Evolutionary conservation across 2,329 filamentous ascomycete species (phyloP).

Genomic region (Zasmidium cellare): DNA sequence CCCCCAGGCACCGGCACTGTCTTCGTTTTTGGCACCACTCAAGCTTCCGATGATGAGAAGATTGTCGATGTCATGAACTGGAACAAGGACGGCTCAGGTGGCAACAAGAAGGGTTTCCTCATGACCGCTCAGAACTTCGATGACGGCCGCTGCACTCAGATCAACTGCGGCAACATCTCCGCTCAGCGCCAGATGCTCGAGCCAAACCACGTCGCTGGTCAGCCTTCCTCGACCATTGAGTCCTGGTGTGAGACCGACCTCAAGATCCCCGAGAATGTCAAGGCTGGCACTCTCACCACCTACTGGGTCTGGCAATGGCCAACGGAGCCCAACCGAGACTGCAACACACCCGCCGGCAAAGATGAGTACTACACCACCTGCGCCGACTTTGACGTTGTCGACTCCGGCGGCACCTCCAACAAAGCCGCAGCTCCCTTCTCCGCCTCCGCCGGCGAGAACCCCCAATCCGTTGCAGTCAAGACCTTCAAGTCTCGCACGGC

Average conservation of each 20-base stretch:
- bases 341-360: constrained; percentile 47
- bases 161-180: constrained; percentile 63
- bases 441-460: constrained; percentile 37
- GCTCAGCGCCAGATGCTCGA: constrained; percentile 58
- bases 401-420: constrained; percentile 32
- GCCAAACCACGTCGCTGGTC: constrained; percentile 56
- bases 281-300: constrained; percentile 69
- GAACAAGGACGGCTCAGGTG: constrained; percentile 78
- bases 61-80: constrained; percentile 71
- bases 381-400: constrained; percentile 54
- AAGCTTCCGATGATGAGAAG: constrained; percentile 55
- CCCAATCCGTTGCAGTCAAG: constrained; percentile 40
- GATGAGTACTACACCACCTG: constrained; percentile 62
- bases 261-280: constrained; percentile 66
- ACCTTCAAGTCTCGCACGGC: constrained; percentile 44
- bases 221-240: constrained; percentile 46
- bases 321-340: constrained; percentile 46
- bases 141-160: constrained; percentile 86
- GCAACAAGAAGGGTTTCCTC: constrained; percentile 73
- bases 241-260: constrained; percentile 82
- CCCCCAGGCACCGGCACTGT: constrained; percentile 46
- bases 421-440: constrained; percentile 20
- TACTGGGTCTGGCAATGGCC: constrained; percentile 99
- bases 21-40: constrained; percentile 52
- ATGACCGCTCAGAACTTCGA: constrained; percentile 80